These are phyloP conservation scores for Gautieria morchelliformis DNA, from an alignment of 768 basidiomycete species.

Conservation along the genomic window DNA sequence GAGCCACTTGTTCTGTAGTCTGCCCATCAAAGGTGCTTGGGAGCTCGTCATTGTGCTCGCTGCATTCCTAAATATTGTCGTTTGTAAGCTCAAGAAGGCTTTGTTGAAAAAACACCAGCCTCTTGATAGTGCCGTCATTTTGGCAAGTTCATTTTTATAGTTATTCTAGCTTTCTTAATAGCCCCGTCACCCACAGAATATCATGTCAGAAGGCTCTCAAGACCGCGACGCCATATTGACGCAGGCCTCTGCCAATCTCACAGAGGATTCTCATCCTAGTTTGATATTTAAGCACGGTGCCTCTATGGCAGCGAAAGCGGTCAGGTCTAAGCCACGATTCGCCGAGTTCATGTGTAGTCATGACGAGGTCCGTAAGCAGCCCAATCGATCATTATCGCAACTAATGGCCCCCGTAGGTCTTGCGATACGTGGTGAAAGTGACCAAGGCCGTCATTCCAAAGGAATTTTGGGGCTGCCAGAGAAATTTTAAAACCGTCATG, in stretches of 20 bases:
- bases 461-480: constrained; percentile 66
- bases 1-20: constrained; percentile 46
- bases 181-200: constrained; percentile 37
- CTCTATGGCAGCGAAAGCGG: constrained; percentile 36
- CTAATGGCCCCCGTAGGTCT: constrained; percentile 40
- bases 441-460: constrained; percentile 66
- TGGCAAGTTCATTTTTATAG: constrained; percentile 31
- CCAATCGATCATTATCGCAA: not conserved
- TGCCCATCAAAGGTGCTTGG: constrained; percentile 68
- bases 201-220: constrained; percentile 63
- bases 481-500: constrained; percentile 53
- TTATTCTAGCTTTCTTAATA: constrained; percentile 5
- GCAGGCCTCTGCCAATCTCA: constrained; percentile 36
- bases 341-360: constrained; percentile 63
- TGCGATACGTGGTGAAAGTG: constrained; percentile 50
- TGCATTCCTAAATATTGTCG: not conserved
- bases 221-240: constrained; percentile 27
- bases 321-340: constrained; percentile 59
- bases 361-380: constrained; percentile 37
- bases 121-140: constrained; percentile 53
- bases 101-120: constrained; percentile 24
- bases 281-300: constrained; percentile 35
- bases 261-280: constrained; percentile 45
- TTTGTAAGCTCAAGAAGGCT: constrained; percentile 1
- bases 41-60: not conserved